Base-by-base conservation (phyloP, 2,329 filamentous ascomycete species). In the Aspergillus eucalypticola region DNA sequence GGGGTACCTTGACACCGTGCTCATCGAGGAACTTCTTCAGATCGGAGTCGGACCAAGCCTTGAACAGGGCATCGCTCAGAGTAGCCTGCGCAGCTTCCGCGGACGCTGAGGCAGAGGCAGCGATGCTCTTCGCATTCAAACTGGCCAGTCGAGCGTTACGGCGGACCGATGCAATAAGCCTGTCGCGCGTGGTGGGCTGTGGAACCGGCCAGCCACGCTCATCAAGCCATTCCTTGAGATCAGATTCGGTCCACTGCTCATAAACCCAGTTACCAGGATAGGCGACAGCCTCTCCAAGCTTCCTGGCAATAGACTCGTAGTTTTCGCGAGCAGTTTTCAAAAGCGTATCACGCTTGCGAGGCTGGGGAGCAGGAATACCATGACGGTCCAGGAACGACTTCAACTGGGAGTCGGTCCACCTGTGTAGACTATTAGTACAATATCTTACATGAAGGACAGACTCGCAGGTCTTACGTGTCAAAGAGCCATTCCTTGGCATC, bases 231-330 rank as follows among this genome's bases (percentile, higher is more conserved):
- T 90, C 85, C 83, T 98, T 98, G 64, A 96, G 81, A 53, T 97
- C 94, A 66, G 93, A 97, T 66, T 96, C 91, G 55, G 90, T 89
- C 95, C 95, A 99, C 7, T 89, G 83, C 62, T 88, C 84, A 74
- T 97, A 99, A 46, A 98, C 81, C 95, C 95, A 98, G 79, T 97
- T 87, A 41, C 95, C 95, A 35, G 95, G 95, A 73, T 98, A 98
- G n/a, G 87, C 80, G 55, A 86, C 80, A 13, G 91, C 89, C 78
- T 97, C 89, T 62, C 91, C 91, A 58, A 83, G 75, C 76, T 88
- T 89, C 77, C 91, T 88, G 15, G 94, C 92, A 59, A 88, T 78
- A 1, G 85, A 78, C 68, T 96, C 90, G 73, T 96, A 98, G 77
- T 87, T 93, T 65, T 89, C 83, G 64, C 94, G 91, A 61, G 88